These are phyloP conservation scores for Aspergillus pseudonomiae DNA, from an alignment of 2,329 filamentous ascomycete genomes.

Conservation along the genomic window DNA sequence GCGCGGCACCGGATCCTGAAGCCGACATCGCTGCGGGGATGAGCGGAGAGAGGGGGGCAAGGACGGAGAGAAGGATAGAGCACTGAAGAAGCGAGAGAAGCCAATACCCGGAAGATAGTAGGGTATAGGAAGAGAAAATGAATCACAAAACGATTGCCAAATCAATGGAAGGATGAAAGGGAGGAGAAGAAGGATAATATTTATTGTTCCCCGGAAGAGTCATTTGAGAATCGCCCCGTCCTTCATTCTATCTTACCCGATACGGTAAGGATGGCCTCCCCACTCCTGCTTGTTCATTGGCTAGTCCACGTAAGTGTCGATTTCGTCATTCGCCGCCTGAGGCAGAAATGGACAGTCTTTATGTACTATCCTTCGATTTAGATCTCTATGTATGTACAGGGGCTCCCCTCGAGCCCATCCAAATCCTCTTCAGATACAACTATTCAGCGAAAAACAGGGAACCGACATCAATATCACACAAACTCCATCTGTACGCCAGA, in stretches of 20 bases:
- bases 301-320: neutral
- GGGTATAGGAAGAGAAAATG: neutral
- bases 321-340: conserved; percentile 3
- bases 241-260: conserved; percentile 4
- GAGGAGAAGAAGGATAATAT: neutral
- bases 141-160: neutral
- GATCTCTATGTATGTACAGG: neutral
- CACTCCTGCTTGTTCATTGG: neutral
- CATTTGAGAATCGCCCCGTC: neutral
- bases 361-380: neutral
- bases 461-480: neutral
- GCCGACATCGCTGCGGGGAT: conserved; percentile 45
- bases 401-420: neutral
- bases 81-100: neutral
- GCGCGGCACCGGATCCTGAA: conserved; percentile 31
- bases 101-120: neutral
- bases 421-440: neutral
- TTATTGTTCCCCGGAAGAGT: conserved; percentile 5
- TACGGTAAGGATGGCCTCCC: neutral
- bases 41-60: conserved; percentile 28
- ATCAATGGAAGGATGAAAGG: neutral
- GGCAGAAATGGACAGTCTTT: neutral
- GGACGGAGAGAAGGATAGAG: conserved; percentile 7
- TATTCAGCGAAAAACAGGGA: neutral
- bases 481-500: neutral